Conservation (phyloP, 768 basidiomycete genomes). For the Hirschioporus abietinus region DNA sequence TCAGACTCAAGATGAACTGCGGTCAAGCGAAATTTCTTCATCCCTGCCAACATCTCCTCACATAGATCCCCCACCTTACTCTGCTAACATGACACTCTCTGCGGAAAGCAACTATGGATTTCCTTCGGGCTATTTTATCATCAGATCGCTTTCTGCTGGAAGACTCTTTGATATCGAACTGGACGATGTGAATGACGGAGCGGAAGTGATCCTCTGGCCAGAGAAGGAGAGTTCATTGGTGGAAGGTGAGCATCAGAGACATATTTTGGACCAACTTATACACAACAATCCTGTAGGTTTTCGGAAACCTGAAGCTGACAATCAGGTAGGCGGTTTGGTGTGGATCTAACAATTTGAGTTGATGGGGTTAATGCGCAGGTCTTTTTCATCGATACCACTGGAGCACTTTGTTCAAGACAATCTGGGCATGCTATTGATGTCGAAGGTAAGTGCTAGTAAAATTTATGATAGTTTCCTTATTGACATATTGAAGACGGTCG, state of each 20-base stretch:
- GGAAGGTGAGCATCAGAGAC: constrained; percentile 45
- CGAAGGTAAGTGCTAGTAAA: constrained; percentile 43
- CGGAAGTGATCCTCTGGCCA: constrained; percentile 60
- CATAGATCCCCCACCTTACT: background rate
- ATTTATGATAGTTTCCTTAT: constrained; percentile 6
- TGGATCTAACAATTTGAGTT: background rate
- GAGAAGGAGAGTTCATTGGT: constrained; percentile 74
- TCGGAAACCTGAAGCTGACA: constrained; percentile 62
- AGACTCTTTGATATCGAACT: constrained; percentile 53
- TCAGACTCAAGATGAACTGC: background rate
- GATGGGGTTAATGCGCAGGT: constrained; percentile 40
- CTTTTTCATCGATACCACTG: constrained; percentile 77
- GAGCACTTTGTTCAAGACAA: constrained; percentile 69
- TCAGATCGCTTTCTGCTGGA: constrained; percentile 48
- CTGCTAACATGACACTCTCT: background rate
- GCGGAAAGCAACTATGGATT: constrained; percentile 14
- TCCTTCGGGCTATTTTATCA: constrained; percentile 56
- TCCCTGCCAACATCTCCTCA: background rate
- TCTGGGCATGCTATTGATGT: constrained; percentile 82
- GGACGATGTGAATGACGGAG: constrained; percentile 53
- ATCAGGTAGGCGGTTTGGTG: constrained; percentile 46
- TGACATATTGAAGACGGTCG: constrained; percentile 41
- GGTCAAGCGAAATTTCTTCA: background rate
- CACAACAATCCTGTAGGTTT: constrained; percentile 38
- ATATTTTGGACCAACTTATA: background rate